Conservation (phyloP, 371 early-diverging fungal species). For the Circinella umbellata region DNA sequence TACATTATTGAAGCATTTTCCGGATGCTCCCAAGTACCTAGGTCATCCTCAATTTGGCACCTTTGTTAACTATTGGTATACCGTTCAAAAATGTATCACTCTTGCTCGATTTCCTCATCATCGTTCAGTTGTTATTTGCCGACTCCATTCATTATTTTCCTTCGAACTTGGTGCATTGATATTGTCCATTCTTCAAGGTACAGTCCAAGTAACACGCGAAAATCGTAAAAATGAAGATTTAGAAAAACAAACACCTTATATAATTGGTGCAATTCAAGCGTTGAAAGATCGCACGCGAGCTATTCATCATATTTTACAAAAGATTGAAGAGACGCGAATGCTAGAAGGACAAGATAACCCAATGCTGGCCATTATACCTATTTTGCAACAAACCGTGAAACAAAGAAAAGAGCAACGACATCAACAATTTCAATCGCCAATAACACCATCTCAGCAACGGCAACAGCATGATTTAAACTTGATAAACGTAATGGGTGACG, state of each 20-base stretch:
- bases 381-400: neutral
- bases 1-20: constrained; percentile 32
- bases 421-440: neutral
- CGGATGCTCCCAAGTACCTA: constrained; percentile 30
- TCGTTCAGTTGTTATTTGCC: constrained; percentile 12
- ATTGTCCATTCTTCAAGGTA: no score
- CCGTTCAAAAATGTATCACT: constrained; percentile 23
- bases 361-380: constrained; percentile 14
- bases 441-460: neutral
- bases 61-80: constrained; percentile 35
- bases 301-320: neutral
- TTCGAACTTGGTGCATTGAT: constrained; percentile 21
- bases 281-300: constrained; percentile 8
- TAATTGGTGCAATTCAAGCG: neutral
- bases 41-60: constrained; percentile 25
- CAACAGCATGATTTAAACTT: neutral
- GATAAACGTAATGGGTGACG: no score
- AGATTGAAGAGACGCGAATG: constrained; percentile 26
- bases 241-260: neutral
- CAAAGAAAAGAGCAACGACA: neutral
- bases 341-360: constrained; percentile 14
- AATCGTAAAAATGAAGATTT: neutral
- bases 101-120: constrained; percentile 22
- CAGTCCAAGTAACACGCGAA: no score
- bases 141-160: no score